Evolutionary conservation across 768 basidiomycete genomes (phyloP), one percentile per base, ranked within the genome.

Genomic region (Daedaleopsis sinensis): DNA sequence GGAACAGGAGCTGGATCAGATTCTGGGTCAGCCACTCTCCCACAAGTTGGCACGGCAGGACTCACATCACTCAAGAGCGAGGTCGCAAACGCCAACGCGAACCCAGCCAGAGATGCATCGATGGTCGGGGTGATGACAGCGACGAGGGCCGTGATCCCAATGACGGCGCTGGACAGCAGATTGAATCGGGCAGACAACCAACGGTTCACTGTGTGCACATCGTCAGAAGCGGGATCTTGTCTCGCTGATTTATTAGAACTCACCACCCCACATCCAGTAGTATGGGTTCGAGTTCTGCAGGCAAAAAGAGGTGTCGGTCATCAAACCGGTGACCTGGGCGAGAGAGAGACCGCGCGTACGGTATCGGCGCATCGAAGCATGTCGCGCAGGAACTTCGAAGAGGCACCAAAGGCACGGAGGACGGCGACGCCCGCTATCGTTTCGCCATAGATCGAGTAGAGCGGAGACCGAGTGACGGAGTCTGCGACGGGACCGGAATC

Each of bases 121-220:
- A 95, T 89, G 24, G 78, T 79, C 2, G 90, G 89, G 3, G 88
- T 82, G 50, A 88, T 66, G 18, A 96, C 79, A 39, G 88, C 82
- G 23, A 88, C 80, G 13, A 86, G 73, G 10, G 84, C 90, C 16
- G 87, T 93, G 37, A 87, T 74, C n/a, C 91, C 89, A 27, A 95
- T 76, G 59, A 93, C 82, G 35, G 80, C 80, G 61, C 85, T 79
- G 4, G 91, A 92, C 21, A 94, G 77, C 27, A 96, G 70, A 69
- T 94, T 91, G 82, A 96, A 96, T 11, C 95, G 88, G 62, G 89
- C 84, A 35, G 90, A 90, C 50, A 95, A 79, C 95, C 95, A 98
- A 47, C 94, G 87, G 71, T 94, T 95, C 18, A 95, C 92, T 91
- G 63, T 5, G 24, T 9, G 24, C 15, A 59, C 23, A 37, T 52